Base-by-base conservation (phyloP, 345 rosid genomes). In the Hypericum androsaemum region DNA sequence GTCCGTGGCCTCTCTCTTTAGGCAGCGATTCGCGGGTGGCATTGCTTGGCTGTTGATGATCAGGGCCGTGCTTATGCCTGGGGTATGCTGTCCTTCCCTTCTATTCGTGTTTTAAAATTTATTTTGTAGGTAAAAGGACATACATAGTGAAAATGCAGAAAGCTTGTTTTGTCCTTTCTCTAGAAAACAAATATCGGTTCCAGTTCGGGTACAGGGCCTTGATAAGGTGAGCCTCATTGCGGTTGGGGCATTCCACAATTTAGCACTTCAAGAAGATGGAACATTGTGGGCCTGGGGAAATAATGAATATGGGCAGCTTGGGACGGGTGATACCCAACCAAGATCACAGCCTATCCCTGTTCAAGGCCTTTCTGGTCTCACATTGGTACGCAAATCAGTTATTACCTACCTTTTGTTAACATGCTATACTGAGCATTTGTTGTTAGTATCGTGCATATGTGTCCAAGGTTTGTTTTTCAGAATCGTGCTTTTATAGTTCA, bases 11-110 rank as follows among this genome's bases (percentile, higher is more conserved):
- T 60, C 7, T 60, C 52, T 16, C 53, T 22, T 53, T 56, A 94
- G 97, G 99, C 99, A 0, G 99, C 97, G 55, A 85, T 88, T 69
- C 95, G 95, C 65, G 99, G 99, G 36, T 94, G 99, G 99, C 99
- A 94, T 74, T 94, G 95, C 71, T 80, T 94, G 78, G 97, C 99
- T 67, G 99, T 94, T 32, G 99, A 94, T 74, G 94, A 94, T 77
- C 87, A 94, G 76, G 99, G 97, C 47, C 78, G 81, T 49, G 84
- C 97, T 45, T 94, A 88, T 53, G 95, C 99, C 41, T 92, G 99
- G 99, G 98, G 99, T 88, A 72, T 12, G 66, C 22, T 46, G 17
- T 14, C 49, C 16, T 0, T 8, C 7, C 39, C 16, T 44, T 16
- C 7, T 44, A 5, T 44, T 12, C 14, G n/a, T n/a, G 7, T 16